These are phyloP conservation scores for Castanea crenata DNA, from an alignment of 306 rosid genomes.

Conservation along the genomic window DNA sequence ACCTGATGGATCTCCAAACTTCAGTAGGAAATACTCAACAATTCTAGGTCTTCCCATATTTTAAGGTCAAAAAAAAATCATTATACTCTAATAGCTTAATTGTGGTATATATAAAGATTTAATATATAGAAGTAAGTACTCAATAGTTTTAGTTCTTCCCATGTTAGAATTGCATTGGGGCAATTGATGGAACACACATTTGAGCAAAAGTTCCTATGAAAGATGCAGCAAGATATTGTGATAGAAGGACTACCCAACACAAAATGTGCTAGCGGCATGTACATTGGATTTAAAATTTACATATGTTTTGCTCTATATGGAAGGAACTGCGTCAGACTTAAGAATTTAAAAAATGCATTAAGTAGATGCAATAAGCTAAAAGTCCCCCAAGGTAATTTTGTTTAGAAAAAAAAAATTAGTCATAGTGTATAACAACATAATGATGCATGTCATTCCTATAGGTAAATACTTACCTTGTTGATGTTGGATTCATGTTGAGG, in stretches of 20 bases:
- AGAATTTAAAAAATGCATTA: conserved; percentile 8
- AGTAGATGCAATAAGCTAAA: neutral
- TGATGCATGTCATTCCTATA: neutral
- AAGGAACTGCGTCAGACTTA: conserved; percentile 5
- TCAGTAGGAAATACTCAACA: neutral
- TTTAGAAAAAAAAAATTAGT: neutral
- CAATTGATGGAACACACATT: neutral
- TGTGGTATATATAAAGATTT: neutral
- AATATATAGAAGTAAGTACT: too few species aligned
- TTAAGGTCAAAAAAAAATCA: neutral
- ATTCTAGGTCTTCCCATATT: neutral
- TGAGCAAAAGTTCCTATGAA: neutral
- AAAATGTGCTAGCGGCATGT: neutral
- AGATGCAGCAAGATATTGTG: neutral
- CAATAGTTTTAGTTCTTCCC: too few species aligned
- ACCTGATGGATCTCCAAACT: neutral
- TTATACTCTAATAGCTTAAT: neutral
- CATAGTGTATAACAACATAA: neutral
- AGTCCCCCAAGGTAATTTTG: conserved; percentile 2
- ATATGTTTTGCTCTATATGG: neutral
- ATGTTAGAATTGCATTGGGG: too few species aligned
- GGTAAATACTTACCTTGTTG: neutral
- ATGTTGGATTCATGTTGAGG: neutral
- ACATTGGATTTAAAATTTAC: neutral
- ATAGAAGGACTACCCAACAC: neutral